phyloP scores from a whole-genome alignment of 306 rosid species.

The Dryas octopetala region DNA sequence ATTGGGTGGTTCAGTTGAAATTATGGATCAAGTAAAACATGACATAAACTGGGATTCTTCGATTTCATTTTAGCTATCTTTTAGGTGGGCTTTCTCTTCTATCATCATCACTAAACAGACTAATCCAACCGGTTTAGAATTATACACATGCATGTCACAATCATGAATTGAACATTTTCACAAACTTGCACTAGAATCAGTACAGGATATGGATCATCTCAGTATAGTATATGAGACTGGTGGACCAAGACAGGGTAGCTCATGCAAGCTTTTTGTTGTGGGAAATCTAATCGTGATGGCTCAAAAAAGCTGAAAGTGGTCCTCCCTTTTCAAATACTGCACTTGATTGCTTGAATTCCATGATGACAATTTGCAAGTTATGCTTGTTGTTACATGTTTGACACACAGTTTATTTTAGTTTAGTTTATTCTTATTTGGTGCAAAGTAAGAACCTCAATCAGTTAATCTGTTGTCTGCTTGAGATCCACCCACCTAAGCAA shows the following conservation, averaged over 20 bases:
- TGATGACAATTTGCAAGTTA: constrained; percentile 29
- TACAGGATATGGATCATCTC: constrained; percentile 8
- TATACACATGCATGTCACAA: neutral
- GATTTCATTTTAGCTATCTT: too few relatives aligned
- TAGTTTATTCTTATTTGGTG: constrained; percentile 24
- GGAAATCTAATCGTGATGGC: constrained; percentile 30
- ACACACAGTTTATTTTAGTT: neutral
- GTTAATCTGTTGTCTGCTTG: neutral
- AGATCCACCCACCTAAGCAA: neutral
- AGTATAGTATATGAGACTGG: constrained; percentile 4
- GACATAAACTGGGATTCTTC: too few relatives aligned
- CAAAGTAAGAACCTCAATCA: constrained; percentile 10
- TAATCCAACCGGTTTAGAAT: constrained; percentile 16
- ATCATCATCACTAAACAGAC: neutral
- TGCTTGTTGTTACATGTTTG: constrained; percentile 10
- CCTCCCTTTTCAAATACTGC: constrained; percentile 26
- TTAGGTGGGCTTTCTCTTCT: too few relatives aligned
- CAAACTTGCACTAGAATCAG: neutral
- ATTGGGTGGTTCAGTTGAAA: too few relatives aligned
- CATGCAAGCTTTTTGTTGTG: constrained; percentile 27
- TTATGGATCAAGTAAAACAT: too few relatives aligned
- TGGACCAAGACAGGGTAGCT: constrained; percentile 30
- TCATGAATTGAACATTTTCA: neutral
- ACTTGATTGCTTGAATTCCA: constrained; percentile 20
- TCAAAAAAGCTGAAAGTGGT: constrained; percentile 38